Conservation (phyloP, 148 eudicot genomes). For the Silene conica region DNA sequence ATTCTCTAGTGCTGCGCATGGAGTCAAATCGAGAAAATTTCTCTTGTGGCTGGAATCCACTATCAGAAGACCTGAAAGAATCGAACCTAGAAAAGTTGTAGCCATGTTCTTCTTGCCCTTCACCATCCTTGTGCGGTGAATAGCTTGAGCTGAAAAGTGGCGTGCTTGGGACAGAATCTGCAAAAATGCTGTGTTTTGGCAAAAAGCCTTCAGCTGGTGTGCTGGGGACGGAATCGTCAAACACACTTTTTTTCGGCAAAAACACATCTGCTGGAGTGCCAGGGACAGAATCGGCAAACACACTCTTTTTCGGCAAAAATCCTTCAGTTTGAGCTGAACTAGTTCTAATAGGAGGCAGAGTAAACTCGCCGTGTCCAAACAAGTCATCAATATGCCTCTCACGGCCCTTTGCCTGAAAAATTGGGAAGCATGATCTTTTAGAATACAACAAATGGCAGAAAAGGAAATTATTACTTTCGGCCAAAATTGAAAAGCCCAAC, state of each 20-base stretch:
- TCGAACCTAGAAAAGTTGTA: constrained; percentile 83
- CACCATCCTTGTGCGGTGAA: constrained; percentile 41
- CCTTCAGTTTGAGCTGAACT: constrained; percentile 38
- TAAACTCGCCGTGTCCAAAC: constrained; percentile 69
- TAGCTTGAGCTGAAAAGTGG: constrained; percentile 45
- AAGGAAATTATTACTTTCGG: neutral
- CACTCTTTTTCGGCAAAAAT: constrained; percentile 32
- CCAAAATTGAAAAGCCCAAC: neutral
- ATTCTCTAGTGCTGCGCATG: constrained; percentile 53
- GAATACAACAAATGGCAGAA: neutral
- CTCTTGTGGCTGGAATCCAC: constrained; percentile 59
- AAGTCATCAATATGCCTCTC: constrained; percentile 49
- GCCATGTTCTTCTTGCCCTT: constrained; percentile 50
- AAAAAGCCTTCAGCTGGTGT: constrained; percentile 51
- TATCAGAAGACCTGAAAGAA: constrained; percentile 61
- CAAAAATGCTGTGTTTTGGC: constrained; percentile 46
- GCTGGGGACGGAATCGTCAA: constrained; percentile 70
- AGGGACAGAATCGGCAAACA: constrained; percentile 65
- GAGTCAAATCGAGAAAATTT: constrained; percentile 72
- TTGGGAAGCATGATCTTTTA: neutral
- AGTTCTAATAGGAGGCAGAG: constrained; percentile 80
- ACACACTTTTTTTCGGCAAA: constrained; percentile 40
- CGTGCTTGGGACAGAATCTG: constrained; percentile 79
- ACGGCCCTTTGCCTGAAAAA: constrained; percentile 48
- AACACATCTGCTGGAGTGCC: constrained; percentile 50